Percentiles rank a stretch among this genome's conserved stretches.
Conservation (phyloP, 2,329 filamentous ascomycete species). For the Trichoderma asperellum region DNA sequence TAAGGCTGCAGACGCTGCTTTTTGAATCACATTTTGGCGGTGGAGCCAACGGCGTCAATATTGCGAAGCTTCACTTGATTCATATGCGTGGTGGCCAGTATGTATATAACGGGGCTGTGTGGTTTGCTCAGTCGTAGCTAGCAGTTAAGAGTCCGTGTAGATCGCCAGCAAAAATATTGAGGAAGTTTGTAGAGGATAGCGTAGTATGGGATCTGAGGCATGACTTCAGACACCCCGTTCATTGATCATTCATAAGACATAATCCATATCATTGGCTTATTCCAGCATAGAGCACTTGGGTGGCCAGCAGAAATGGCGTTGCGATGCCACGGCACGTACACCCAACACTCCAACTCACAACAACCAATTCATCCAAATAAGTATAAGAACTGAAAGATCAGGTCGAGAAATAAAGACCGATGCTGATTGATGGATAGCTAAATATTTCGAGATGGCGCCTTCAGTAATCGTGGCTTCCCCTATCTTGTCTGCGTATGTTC, state of each 20-base stretch:
- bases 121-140: not conserved
- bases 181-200: not conserved
- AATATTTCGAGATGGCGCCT: conserved; percentile 14
- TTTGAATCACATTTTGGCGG: conserved; percentile 18
- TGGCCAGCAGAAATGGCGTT: not conserved
- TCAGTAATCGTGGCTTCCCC: not conserved
- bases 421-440: conserved; percentile 19
- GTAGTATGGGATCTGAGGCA: not conserved
- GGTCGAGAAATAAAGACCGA: not conserved
- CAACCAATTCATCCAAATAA: not conserved
- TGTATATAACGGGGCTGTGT: not conserved
- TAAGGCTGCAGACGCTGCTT: conserved; percentile 19
- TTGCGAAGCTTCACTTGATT: conserved; percentile 10
- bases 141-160: not conserved
- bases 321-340: not conserved
- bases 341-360: not conserved
- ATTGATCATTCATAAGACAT: not conserved
- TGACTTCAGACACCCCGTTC: not conserved
- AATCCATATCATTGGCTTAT: not conserved
- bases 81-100: not conserved
- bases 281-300: not conserved
- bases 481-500: conserved; percentile 13
- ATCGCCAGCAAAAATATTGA: not conserved
- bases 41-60: conserved; percentile 7
- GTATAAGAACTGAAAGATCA: not conserved